Conservation (phyloP, 2,329 filamentous ascomycete genomes). For the Talaromyces sp. region DNA sequence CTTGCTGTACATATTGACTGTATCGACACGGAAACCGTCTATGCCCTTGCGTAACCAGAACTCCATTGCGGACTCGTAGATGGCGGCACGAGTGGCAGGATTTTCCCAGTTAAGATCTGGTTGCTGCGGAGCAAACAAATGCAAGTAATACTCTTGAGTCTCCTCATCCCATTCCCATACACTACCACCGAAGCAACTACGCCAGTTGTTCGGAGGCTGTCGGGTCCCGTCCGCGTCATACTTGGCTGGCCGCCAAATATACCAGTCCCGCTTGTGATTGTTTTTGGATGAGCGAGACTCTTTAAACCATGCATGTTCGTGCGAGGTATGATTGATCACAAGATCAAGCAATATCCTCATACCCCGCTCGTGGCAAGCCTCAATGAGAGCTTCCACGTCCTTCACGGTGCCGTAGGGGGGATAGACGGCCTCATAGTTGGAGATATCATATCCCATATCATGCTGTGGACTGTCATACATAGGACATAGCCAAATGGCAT, state of each 20-base stretch:
- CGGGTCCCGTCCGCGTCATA: slow-evolving; percentile 6
- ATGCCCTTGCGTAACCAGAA: slow-evolving; percentile 72
- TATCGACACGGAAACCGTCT: slow-evolving; percentile 67
- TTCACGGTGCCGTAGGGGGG: slow-evolving; percentile 47
- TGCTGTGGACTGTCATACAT: slow-evolving; percentile 48
- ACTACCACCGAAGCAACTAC: slow-evolving; percentile 11
- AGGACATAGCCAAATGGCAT: slow-evolving; percentile 44
- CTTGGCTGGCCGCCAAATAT: slow-evolving; percentile 25
- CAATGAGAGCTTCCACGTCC: slow-evolving; percentile 46
- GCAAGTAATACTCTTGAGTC: slow-evolving; percentile 67
- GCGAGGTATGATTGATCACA: slow-evolving; percentile 45
- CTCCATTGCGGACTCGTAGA: slow-evolving; percentile 64
- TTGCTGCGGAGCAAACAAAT: slow-evolving; percentile 67
- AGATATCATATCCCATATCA: slow-evolving; percentile 59
- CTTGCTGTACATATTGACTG: slow-evolving; percentile 71
- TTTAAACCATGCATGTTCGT: slow-evolving; percentile 14
- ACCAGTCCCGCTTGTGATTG: slow-evolving; percentile 26
- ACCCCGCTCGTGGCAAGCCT: slow-evolving; percentile 41
- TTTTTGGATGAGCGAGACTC: slow-evolving; percentile 37
- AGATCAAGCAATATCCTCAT: slow-evolving; percentile 52
- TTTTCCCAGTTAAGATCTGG: slow-evolving; percentile 82
- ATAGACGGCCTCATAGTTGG: slow-evolving; percentile 47
- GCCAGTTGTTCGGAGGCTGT: slow-evolving; percentile 14
- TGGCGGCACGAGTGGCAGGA: slow-evolving; percentile 58
- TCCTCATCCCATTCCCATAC: slow-evolving; percentile 59